Evolutionary conservation across 345 rosid species (phyloP).

Genomic region (Aegle marmelos): DNA sequence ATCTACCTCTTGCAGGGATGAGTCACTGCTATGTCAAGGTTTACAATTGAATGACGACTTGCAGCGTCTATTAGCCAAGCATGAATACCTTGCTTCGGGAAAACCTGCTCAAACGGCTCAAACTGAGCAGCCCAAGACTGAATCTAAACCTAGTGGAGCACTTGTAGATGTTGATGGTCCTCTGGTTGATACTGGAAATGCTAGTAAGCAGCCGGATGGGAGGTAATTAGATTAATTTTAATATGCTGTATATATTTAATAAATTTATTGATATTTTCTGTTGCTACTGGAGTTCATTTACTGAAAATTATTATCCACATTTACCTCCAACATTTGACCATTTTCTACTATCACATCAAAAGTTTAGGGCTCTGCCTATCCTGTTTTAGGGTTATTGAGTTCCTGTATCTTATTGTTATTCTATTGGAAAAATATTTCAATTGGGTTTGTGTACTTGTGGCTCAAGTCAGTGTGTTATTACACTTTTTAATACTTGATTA

Average conservation of each 20-base stretch:
- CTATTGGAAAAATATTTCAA: not conserved
- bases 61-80: conserved; percentile 88
- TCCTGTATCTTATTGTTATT: not conserved
- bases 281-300: conserved; percentile 2
- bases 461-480: not conserved
- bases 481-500: not conserved
- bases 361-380: not conserved
- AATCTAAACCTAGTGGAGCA: conserved; percentile 51
- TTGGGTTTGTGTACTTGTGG: not conserved
- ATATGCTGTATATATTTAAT: not conserved
- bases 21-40: conserved; percentile 87
- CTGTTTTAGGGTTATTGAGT: not conserved
- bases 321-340: not conserved
- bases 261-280: not conserved
- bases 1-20: conserved; percentile 63
- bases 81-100: conserved; percentile 83
- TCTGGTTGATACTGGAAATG: conserved; percentile 70
- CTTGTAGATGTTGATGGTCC: conserved; percentile 62
- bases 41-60: conserved; percentile 91
- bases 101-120: conserved; percentile 38
- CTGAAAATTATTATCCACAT: not conserved
- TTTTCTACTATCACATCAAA: not conserved
- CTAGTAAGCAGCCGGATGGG: conserved; percentile 45
- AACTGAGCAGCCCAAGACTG: conserved; percentile 49
- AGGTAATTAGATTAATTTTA: conserved; percentile 37